Evolutionary conservation across 805 yeast genomes (phyloP), one percentile per base, ranked within the genome.

Genomic region (Wickerhamiella musiphila): DNA sequence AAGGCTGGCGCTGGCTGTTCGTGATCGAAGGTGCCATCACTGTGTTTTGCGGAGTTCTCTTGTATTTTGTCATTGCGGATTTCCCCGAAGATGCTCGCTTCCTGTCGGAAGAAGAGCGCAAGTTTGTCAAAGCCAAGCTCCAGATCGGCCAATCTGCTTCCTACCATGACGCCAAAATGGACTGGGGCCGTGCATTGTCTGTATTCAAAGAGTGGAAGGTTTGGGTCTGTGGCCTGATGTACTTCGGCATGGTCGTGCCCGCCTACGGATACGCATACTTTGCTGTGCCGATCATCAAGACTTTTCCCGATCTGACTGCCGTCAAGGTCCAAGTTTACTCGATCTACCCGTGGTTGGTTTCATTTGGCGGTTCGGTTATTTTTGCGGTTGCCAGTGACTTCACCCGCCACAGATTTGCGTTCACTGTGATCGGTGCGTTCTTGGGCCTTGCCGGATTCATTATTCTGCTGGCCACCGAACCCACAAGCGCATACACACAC

Each of bases 291-390:
- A 75, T 75, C 47, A 71, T 75, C 47, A 58, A 57, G 32, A 53
- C 65, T 24, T 58, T 75, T 56, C 75, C 76, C 15, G 76, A 77
- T 16, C 63, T 73, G 58, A 64, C 79, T 2, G 73, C 79, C 2
- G 75, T 71, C 45, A 60, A 66, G 35, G 86, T 92, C 7, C 82
- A 82, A 52, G 67, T 75, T 34, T 75, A 74, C 55, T 76, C 93
- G 0, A 78, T 82, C 31, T 83, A 81, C 43, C 92, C 93, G 13
- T 82, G 92, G 84, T 60, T 78, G 24, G 57, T 64, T 17, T 78
- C 93, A 0, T 76, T 81, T 46, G 82, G 75, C 5, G 57, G 66
- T 22, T 66, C 73, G 26, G 71, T 74, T 54, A 44, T 68, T 4
- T 40, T 65, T 11, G 86, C 93, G 0, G 56, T 61, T 36, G 39